Conservation (phyloP, 2,329 filamentous ascomycete genomes). For the Colletotrichum incanum region DNA sequence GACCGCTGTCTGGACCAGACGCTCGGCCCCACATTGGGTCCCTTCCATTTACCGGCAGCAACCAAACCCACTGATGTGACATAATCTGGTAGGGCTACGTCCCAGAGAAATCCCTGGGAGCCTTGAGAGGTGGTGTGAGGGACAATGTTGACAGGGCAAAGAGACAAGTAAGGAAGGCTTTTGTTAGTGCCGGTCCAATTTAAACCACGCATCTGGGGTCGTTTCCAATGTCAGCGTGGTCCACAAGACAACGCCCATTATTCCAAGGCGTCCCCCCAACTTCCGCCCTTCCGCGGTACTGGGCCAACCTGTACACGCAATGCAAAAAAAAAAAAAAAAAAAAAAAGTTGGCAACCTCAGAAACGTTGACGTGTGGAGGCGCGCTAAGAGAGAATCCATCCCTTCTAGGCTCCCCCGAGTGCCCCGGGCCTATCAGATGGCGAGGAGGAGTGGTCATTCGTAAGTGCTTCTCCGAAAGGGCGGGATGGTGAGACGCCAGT, state of each 20-base stretch:
- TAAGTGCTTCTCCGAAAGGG: neutral
- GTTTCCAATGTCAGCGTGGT: slow-evolving; percentile 1
- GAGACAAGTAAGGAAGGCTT: neutral
- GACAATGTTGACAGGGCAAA: neutral
- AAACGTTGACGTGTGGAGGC: neutral
- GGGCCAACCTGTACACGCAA: neutral
- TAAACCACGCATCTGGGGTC: slow-evolving; percentile 11
- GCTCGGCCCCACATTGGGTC: slow-evolving; percentile 8
- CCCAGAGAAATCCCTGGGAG: slow-evolving; percentile 17
- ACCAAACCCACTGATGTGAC: slow-evolving; percentile 14
- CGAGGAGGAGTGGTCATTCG: neutral
- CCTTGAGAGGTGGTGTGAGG: slow-evolving; percentile 6
- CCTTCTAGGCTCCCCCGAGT: neutral
- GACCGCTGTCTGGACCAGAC: slow-evolving; percentile 10
- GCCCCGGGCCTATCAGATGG: neutral
- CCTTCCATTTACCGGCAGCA: slow-evolving; percentile 22
- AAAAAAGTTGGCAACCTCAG: neutral
- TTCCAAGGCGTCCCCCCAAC: neutral
- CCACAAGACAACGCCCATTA: neutral
- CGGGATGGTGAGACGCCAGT: slow-evolving; percentile 25
- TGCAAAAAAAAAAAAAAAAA: neutral
- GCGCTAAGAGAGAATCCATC: neutral
- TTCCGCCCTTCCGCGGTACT: slow-evolving; percentile 7
- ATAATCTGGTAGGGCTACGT: slow-evolving; percentile 30
- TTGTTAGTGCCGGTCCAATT: neutral